phyloP scores from a whole-genome alignment of 2,329 filamentous ascomycete genomes.

The Paraphaeosphaeria minitans region DNA sequence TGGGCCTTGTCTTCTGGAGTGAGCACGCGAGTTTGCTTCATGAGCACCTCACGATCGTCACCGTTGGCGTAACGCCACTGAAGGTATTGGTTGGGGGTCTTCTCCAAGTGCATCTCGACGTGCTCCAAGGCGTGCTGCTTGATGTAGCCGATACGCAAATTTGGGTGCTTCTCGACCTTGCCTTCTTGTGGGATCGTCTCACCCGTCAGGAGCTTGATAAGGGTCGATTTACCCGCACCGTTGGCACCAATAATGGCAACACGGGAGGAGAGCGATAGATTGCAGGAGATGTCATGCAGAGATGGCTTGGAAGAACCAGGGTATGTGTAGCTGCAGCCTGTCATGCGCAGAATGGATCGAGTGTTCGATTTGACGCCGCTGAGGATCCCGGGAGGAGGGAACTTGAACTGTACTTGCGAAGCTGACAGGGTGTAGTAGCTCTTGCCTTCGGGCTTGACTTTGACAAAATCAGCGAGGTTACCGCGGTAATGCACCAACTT shows the following conservation, averaged over 20 bases:
- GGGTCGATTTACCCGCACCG: conserved; percentile 95
- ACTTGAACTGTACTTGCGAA: conserved; percentile 93
- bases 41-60: conserved; percentile 92
- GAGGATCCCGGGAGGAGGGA: conserved; percentile 92
- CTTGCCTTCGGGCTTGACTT: conserved; percentile 90
- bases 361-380: conserved; percentile 95
- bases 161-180: conserved; percentile 97
- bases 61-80: conserved; percentile 98
- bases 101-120: conserved; percentile 99
- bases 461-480: conserved; percentile 83
- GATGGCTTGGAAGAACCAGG: conserved; percentile 87
- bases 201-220: conserved; percentile 96
- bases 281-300: conserved; percentile 84
- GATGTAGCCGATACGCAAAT: conserved; percentile 98
- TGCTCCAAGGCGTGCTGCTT: conserved; percentile 99
- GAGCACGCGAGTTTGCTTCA: conserved; percentile 95
- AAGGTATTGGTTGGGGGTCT: conserved; percentile 98
- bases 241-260: conserved; percentile 97
- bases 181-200: conserved; percentile 83
- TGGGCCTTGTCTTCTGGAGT: conserved; percentile 84
- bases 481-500: conserved; percentile 88
- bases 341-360: conserved; percentile 94
- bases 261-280: conserved; percentile 85
- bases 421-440: conserved; percentile 96
- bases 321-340: conserved; percentile 88